phyloP scores from a whole-genome alignment of 345 rosid species.

The Diplotaxis tenuifolia region DNA sequence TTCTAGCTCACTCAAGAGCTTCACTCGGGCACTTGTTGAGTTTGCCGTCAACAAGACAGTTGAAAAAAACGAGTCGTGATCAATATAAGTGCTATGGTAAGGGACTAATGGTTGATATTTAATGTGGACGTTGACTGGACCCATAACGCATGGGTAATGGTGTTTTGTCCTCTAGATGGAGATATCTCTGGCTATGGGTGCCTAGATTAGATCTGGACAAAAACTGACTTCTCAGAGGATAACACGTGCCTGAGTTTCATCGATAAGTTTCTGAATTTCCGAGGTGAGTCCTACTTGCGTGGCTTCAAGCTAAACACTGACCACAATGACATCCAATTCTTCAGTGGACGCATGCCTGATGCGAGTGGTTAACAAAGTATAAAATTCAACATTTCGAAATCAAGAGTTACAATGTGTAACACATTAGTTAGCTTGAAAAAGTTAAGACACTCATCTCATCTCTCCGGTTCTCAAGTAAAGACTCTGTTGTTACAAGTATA shows the following conservation, averaged over 20 bases:
- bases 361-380: background rate
- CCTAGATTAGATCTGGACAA: slow-evolving; percentile 17
- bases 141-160: background rate
- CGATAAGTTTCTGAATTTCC: slow-evolving; percentile 15
- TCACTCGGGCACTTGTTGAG: no score
- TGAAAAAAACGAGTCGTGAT: no score
- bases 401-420: background rate
- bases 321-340: slow-evolving; percentile 3
- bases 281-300: background rate
- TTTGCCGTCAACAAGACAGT: background rate
- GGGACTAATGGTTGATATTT: background rate
- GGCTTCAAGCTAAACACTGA: slow-evolving; percentile 16
- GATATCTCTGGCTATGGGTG: slow-evolving; percentile 12
- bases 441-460: background rate
- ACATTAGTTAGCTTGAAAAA: slow-evolving; percentile 7
- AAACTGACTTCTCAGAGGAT: slow-evolving; percentile 3
- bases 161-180: slow-evolving; percentile 27
- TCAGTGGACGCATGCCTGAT: background rate
- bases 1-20: no score
- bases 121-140: background rate
- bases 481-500: background rate
- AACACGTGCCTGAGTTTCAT: background rate
- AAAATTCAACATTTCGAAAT: slow-evolving; percentile 25
- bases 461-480: slow-evolving; percentile 7
- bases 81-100: background rate